Conservation (phyloP, 140 eudicot genomes). For the Oenanthe javanica region DNA sequence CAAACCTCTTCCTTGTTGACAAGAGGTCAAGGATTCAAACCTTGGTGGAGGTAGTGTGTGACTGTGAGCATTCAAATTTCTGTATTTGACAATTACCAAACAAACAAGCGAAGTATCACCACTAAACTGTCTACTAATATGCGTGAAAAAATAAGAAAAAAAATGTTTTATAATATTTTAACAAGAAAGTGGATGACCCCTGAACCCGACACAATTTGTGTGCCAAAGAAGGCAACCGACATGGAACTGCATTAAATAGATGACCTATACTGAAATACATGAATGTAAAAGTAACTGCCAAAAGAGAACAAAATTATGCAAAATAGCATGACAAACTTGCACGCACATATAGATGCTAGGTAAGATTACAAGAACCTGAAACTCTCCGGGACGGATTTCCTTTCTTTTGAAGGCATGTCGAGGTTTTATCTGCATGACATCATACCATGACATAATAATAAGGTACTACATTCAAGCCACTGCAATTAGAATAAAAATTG, state of each 20-base stretch:
- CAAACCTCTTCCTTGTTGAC: background rate
- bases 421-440: slow-evolving; percentile 72
- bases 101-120: background rate
- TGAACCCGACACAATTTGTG: background rate
- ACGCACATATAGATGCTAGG: background rate
- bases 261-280: background rate
- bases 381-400: slow-evolving; percentile 91
- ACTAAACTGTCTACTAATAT: background rate
- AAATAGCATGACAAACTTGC: background rate
- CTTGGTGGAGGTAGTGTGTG: background rate
- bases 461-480: slow-evolving; percentile 3
- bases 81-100: background rate
- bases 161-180: background rate
- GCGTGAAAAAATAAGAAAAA: too few relatives aligned
- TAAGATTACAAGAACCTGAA: slow-evolving; percentile 54
- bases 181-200: background rate
- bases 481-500: slow-evolving; percentile 14
- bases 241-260: background rate
- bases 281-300: background rate
- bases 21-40: background rate
- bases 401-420: slow-evolving; percentile 92
- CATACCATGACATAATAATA: background rate
- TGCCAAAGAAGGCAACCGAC: background rate
- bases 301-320: background rate
- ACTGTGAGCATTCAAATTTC: background rate